Evolutionary conservation across 1,139 yeast genomes (phyloP).

Genomic region (Pneumocystis carinii): DNA sequence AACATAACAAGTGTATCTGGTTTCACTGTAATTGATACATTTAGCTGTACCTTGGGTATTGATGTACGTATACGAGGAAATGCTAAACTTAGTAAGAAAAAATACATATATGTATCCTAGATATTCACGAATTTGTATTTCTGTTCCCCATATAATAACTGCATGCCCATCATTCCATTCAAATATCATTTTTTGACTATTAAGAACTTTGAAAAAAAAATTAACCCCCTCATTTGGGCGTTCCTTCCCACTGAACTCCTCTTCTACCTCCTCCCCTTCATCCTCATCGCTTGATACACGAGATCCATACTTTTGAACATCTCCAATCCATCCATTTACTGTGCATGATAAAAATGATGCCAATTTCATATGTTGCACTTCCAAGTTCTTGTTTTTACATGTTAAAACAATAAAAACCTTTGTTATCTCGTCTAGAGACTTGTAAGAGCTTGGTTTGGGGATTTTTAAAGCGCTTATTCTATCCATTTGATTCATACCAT

Average conservation of each 20-base stretch:
- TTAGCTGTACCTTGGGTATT: neutral
- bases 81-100: neutral
- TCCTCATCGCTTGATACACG: neutral
- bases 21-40: neutral
- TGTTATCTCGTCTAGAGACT: neutral
- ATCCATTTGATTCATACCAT: neutral
- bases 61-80: neutral
- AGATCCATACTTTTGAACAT: neutral
- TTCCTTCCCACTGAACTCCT: neutral
- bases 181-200: neutral
- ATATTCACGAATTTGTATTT: neutral
- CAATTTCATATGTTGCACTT: neutral
- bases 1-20: neutral
- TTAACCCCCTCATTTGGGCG: neutral
- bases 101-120: neutral
- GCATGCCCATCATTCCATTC: neutral
- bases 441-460: neutral
- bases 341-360: neutral
- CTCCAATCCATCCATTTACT: neutral
- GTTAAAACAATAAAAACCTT: neutral
- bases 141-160: neutral
- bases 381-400: neutral
- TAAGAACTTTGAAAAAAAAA: neutral
- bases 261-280: too few relatives aligned
- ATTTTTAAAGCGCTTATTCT: too few relatives aligned